phyloP scores from a whole-genome alignment of 257 asterid species.

The Ophiorrhiza pumila region DNA sequence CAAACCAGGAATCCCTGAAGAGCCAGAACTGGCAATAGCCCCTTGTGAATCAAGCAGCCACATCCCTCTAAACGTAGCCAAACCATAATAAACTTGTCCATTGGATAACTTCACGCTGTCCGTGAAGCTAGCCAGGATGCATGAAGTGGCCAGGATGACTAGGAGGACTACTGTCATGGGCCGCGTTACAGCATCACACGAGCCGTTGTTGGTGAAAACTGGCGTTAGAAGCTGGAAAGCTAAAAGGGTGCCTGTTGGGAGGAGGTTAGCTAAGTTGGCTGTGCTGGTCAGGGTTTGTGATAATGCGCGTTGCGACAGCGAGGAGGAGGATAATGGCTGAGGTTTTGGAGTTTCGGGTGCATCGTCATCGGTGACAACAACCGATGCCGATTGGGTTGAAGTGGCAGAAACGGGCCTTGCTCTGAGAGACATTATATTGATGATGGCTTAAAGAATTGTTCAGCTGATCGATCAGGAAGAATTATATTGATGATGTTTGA shows the following conservation, averaged over 20 bases:
- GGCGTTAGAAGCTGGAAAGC: conserved; percentile 71
- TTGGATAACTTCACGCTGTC: conserved; percentile 45
- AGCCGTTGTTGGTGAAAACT: conserved; percentile 52
- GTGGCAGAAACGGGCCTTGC: neutral
- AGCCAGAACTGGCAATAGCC: conserved; percentile 14
- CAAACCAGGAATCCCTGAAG: conserved; percentile 26
- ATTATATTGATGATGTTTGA: neutral
- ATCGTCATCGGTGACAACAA: neutral
- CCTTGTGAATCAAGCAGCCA: conserved; percentile 47
- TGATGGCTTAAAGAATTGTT: too few relatives aligned
- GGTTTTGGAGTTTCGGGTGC: conserved; percentile 10
- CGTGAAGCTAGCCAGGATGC: conserved; percentile 59
- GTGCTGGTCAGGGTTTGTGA: conserved; percentile 33
- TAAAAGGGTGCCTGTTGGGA: conserved; percentile 64
- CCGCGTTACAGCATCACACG: conserved; percentile 43
- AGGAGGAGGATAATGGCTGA: conserved; percentile 12
- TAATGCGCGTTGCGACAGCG: conserved; percentile 26
- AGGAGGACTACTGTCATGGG: conserved; percentile 42
- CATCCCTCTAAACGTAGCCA: conserved; percentile 53
- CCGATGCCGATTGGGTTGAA: neutral
- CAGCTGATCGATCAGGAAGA: too few relatives aligned
- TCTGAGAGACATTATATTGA: conserved; percentile 3
- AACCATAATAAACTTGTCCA: conserved; percentile 50
- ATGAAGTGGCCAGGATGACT: conserved; percentile 31
- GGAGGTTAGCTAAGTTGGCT: conserved; percentile 68